Evolutionary conservation across 2,329 filamentous ascomycete genomes (phyloP).

Genomic region (Colletotrichum plurivorum): DNA sequence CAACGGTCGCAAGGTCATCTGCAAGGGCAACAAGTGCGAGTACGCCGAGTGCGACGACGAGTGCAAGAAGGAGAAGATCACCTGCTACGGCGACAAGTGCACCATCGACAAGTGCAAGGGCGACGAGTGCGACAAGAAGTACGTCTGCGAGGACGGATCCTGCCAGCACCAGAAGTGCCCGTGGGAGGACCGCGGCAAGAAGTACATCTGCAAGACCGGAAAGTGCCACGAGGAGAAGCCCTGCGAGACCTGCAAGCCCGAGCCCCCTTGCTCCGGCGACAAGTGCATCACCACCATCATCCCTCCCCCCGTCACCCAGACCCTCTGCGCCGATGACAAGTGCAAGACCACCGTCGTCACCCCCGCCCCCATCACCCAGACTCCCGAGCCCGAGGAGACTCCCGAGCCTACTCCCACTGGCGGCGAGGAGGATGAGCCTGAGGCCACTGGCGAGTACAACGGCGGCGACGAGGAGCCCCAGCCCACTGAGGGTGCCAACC

Average conservation of each 20-base stretch:
- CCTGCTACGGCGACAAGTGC: conserved; percentile 42
- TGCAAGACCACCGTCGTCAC: conserved; percentile 44
- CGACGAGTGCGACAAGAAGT: conserved; percentile 47
- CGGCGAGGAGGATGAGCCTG: neutral
- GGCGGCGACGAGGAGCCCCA: neutral
- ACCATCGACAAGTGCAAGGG: conserved; percentile 49
- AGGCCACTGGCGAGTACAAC: neutral
- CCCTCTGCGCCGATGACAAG: conserved; percentile 45
- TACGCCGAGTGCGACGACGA: conserved; percentile 21
- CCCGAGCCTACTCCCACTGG: conserved; percentile 1
- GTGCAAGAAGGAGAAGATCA: conserved; percentile 36
- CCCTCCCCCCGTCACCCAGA: conserved; percentile 45
- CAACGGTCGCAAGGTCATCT: conserved; percentile 36
- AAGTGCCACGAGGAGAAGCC: conserved; percentile 49
- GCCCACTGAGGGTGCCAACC: neutral
- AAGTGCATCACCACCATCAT: conserved; percentile 49
- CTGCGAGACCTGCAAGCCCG: conserved; percentile 47
- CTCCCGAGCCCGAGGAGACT: neutral
- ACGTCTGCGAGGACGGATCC: conserved; percentile 43
- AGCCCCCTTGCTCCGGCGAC: conserved; percentile 47
- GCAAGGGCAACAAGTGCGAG: conserved; percentile 22
- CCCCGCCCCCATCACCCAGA: conserved; percentile 19
- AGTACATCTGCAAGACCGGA: conserved; percentile 51
- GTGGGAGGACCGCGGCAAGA: conserved; percentile 45
- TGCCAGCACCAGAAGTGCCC: conserved; percentile 47